Conservation (phyloP, 2,329 filamentous ascomycete species). For the Alternaria hordeiaustralica region DNA sequence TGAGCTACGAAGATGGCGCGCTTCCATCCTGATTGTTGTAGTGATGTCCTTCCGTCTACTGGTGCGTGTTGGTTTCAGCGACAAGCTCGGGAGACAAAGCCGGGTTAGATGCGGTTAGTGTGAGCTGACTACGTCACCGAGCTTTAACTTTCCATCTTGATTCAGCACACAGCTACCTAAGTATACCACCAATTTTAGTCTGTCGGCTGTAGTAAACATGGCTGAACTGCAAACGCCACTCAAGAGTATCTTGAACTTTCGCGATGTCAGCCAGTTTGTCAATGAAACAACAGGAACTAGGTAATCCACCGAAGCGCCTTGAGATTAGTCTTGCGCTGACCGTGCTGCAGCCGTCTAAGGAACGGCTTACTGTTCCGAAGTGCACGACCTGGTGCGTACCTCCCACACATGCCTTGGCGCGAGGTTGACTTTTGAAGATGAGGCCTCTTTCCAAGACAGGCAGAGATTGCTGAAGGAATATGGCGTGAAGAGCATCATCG, state of each 20-base stretch:
- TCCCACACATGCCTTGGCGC: neutral
- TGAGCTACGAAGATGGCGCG: neutral
- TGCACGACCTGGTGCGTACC: constrained; percentile 42
- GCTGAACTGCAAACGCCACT: constrained; percentile 25
- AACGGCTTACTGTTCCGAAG: constrained; percentile 42
- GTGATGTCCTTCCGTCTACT: neutral
- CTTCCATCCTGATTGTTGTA: neutral
- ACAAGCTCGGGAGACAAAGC: neutral
- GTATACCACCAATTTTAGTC: neutral
- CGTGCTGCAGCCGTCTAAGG: constrained; percentile 27
- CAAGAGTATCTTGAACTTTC: constrained; percentile 46
- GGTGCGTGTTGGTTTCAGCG: neutral
- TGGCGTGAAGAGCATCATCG: constrained; percentile 74
- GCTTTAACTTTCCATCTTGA: neutral
- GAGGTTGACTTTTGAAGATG: constrained; percentile 58
- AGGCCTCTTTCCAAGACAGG: constrained; percentile 72
- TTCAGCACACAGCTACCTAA: neutral
- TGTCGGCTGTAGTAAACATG: constrained; percentile 3
- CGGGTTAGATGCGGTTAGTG: constrained; percentile 8
- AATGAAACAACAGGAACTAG: constrained; percentile 29
- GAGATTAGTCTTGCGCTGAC: constrained; percentile 3
- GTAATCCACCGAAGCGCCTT: constrained; percentile 9
- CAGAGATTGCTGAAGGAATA: constrained; percentile 64
- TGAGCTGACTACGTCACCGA: constrained; percentile 15
- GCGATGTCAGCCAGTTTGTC: constrained; percentile 44